Conservation (phyloP, 257 asterid genomes). For the Solanum bukasovii region DNA sequence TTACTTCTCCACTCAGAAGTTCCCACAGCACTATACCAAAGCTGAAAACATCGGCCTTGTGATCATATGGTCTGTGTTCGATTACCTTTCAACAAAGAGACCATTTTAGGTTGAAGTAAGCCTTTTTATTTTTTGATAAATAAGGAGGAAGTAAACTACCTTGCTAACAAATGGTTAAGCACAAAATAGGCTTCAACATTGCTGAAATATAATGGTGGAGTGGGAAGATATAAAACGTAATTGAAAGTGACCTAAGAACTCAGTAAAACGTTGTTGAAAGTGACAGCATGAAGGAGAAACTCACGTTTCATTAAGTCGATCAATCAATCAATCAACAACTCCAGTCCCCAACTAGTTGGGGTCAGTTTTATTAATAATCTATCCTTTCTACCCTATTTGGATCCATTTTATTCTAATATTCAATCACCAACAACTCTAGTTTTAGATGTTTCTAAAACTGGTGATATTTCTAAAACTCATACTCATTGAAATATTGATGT, state of each 20-base stretch:
- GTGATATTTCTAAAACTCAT: background rate
- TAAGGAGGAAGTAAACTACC: background rate
- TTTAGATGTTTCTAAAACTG: background rate
- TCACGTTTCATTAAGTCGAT: background rate
- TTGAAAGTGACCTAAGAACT: background rate
- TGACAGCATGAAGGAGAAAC: background rate
- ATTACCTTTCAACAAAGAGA: constrained; percentile 22
- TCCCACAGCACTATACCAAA: constrained; percentile 31
- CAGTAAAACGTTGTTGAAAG: background rate
- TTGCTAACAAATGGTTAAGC: background rate
- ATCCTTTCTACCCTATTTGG: background rate
- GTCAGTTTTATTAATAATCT: background rate
- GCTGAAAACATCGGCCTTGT: constrained; percentile 41
- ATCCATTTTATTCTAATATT: background rate
- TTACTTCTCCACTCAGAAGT: constrained; percentile 38
- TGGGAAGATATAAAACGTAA: background rate
- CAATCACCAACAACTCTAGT: background rate
- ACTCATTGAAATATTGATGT: background rate
- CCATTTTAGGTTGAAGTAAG: background rate
- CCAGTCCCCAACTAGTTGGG: background rate
- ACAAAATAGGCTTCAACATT: background rate
- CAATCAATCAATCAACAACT: background rate
- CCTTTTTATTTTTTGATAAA: background rate
- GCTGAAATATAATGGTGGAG: background rate
- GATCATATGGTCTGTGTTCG: constrained; percentile 34